A percentile compares a stretch with the other conserved stretches of the same genome.
These are phyloP conservation scores for Solanum verrucosum DNA, from an alignment of 257 asterid species.

Conservation along the genomic window DNA sequence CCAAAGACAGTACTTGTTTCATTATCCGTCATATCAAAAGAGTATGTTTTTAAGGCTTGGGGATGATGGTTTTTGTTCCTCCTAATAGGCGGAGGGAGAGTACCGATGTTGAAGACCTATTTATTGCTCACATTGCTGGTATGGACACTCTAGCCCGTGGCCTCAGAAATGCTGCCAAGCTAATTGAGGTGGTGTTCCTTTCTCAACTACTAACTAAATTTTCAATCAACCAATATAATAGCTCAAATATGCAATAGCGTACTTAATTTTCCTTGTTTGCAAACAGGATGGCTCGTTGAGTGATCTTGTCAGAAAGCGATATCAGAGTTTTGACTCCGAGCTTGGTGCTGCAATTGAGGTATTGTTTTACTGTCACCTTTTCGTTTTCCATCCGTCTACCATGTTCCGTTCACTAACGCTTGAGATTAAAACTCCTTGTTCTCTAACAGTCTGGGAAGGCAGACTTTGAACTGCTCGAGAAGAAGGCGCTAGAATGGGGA, in stretches of 20 bases:
- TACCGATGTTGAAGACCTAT: constrained; percentile 88
- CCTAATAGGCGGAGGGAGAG: constrained; percentile 88
- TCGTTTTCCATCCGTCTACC: neutral
- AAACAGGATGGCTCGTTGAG: constrained; percentile 62
- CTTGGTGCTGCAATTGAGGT: constrained; percentile 85
- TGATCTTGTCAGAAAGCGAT: constrained; percentile 75
- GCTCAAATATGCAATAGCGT: neutral
- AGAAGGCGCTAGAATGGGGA: constrained; percentile 80
- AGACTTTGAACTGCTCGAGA: constrained; percentile 74
- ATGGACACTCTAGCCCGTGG: constrained; percentile 98
- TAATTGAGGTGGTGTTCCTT: constrained; percentile 51
- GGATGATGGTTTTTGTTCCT: neutral
- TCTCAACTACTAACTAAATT: neutral
- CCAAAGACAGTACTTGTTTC: neutral
- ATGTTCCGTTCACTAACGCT: neutral
- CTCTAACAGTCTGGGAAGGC: constrained; percentile 78
- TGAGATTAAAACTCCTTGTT: neutral
- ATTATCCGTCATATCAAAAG: neutral
- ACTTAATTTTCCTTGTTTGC: neutral
- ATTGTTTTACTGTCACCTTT: neutral
- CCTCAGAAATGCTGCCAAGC: constrained; percentile 80
- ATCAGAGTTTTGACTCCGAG: constrained; percentile 75
- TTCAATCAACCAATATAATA: neutral
- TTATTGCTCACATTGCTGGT: constrained; percentile 89
- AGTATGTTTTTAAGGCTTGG: neutral